Conservation (phyloP, 208 protist genomes). For the Trypanosoma grayi region DNA sequence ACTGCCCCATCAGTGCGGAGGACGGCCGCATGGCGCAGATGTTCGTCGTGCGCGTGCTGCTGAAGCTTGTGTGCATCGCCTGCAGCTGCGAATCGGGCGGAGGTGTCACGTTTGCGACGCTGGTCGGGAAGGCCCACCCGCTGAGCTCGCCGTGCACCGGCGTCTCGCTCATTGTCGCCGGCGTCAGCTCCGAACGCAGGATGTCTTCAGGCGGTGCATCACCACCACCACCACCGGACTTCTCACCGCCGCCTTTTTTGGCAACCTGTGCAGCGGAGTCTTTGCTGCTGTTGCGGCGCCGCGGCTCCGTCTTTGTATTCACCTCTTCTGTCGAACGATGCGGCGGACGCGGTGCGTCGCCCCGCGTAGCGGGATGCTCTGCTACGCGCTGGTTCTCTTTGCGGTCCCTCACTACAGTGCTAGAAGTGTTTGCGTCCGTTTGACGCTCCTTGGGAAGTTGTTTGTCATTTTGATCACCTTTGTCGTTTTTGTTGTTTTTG, state of each 20-base stretch:
- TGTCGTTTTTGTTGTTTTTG: too few relatives aligned
- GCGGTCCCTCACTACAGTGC: neutral
- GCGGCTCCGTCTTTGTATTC: too few relatives aligned
- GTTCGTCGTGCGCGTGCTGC: constrained; percentile 9
- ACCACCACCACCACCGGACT: too few relatives aligned
- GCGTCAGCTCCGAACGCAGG: too few relatives aligned
- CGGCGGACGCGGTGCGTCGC: neutral
- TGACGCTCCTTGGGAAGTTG: constrained; percentile 4
- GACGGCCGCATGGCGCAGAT: constrained; percentile 6
- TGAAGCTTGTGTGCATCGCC: constrained; percentile 6
- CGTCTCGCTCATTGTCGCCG: neutral
- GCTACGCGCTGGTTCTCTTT: neutral
- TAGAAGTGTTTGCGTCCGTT: neutral
- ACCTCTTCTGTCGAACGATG: too few relatives aligned
- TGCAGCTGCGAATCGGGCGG: neutral
- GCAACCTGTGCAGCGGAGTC: too few relatives aligned
- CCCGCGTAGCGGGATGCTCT: neutral
- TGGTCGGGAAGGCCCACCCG: neutral
- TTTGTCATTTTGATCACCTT: too few relatives aligned
- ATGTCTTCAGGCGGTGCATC: too few relatives aligned
- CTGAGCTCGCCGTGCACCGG: neutral
- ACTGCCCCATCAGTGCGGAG: constrained; percentile 11
- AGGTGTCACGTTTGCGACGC: neutral
- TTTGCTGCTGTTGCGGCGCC: too few relatives aligned
- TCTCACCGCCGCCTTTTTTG: too few relatives aligned